Conservation (phyloP, 2,329 filamentous ascomycete species). For the Emmonsiellopsis sp. region DNA sequence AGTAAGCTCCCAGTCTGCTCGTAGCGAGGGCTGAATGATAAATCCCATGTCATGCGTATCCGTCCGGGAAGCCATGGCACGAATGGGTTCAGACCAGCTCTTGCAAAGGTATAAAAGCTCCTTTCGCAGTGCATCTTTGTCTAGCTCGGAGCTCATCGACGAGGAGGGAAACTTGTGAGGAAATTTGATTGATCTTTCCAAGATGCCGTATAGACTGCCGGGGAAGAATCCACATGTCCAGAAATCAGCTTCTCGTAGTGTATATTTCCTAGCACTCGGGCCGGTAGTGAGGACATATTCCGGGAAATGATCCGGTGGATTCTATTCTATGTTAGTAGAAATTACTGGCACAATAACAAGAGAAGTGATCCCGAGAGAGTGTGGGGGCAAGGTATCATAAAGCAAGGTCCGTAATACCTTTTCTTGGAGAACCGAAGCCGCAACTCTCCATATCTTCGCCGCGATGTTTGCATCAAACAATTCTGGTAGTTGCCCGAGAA, state of each 20-base stretch:
- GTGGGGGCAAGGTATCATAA: neutral
- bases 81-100: slow-evolving; percentile 26
- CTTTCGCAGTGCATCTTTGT: slow-evolving; percentile 3
- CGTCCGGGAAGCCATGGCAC: slow-evolving; percentile 32
- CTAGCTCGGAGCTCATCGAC: neutral
- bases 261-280: slow-evolving; percentile 5
- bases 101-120: slow-evolving; percentile 17
- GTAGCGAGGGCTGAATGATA: slow-evolving; percentile 40
- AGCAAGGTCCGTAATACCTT: neutral
- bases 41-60: slow-evolving; percentile 48
- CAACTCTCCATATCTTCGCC: slow-evolving; percentile 2
- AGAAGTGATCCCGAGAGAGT: neutral
- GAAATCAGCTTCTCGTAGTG: slow-evolving; percentile 9
- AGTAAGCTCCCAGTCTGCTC: slow-evolving; percentile 39
- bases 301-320: slow-evolving; percentile 6
- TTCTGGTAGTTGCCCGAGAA: neutral
- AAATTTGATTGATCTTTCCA: slow-evolving; percentile 4
- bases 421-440: neutral
- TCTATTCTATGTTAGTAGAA: slow-evolving; percentile 4
- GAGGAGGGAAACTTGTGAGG: neutral
- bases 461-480: slow-evolving; percentile 1
- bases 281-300: slow-evolving; percentile 6
- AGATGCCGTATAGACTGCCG: slow-evolving; percentile 6
- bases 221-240: slow-evolving; percentile 14
- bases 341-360: neutral